Conservation (phyloP, 352 stramenopile genomes). For the Phytophthora chlamydospora region DNA sequence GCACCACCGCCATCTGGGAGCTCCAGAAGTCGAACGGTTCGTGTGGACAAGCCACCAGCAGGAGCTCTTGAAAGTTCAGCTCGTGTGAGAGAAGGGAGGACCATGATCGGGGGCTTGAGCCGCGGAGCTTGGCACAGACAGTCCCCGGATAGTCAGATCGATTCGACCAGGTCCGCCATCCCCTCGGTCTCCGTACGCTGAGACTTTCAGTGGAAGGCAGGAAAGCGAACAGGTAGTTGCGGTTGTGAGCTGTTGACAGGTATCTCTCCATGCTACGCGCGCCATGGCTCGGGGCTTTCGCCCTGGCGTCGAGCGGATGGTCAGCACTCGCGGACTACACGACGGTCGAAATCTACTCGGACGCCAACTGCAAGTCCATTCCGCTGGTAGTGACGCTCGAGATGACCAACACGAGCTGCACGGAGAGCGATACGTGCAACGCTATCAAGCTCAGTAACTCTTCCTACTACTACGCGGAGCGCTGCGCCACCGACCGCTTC, state of each 20-base stretch:
- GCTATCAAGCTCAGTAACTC: slow-evolving; percentile 41
- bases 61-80: slow-evolving; percentile 37
- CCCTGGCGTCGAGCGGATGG: slow-evolving; percentile 23
- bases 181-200: slow-evolving; percentile 21
- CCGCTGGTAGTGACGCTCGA: slow-evolving; percentile 41
- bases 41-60: slow-evolving; percentile 28
- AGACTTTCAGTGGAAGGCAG: slow-evolving; percentile 29
- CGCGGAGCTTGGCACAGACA: slow-evolving; percentile 14
- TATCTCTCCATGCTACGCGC: slow-evolving; percentile 28
- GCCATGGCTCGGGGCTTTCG: slow-evolving; percentile 35
- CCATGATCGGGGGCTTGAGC: slow-evolving; percentile 16
- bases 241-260: slow-evolving; percentile 6
- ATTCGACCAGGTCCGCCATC: slow-evolving; percentile 13
- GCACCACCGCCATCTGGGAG: slow-evolving; percentile 28
- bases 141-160: slow-evolving; percentile 26
- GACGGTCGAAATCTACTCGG: slow-evolving; percentile 44
- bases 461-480: slow-evolving; percentile 44
- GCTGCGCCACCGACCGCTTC: slow-evolving; percentile 37
- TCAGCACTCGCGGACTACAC: slow-evolving; percentile 29
- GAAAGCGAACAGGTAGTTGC: slow-evolving; percentile 14
- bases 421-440: slow-evolving; percentile 28
- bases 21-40: slow-evolving; percentile 28
- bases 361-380: slow-evolving; percentile 40
- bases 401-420: slow-evolving; percentile 24
- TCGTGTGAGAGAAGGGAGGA: slow-evolving; percentile 37